These are phyloP conservation scores for Bryum argenteum DNA, from an alignment of 225 moss, liverwort and hornwort genomes.

Conservation along the genomic window DNA sequence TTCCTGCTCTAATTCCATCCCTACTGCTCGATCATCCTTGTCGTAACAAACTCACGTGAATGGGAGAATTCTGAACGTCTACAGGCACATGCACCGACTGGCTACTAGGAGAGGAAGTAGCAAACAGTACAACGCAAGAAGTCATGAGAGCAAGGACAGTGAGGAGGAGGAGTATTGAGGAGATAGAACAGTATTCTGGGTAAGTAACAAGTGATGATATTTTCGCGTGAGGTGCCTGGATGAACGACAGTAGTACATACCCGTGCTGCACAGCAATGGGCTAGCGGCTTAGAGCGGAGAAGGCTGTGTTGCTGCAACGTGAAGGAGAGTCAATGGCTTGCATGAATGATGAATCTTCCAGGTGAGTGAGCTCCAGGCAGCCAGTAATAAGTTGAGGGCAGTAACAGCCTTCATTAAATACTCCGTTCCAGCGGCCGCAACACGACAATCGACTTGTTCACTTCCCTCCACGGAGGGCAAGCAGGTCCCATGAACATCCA, in stretches of 20 bases:
- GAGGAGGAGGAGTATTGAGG: neutral
- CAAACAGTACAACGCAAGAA: neutral
- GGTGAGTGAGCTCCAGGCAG: neutral
- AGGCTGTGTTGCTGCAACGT: neutral
- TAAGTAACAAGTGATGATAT: neutral
- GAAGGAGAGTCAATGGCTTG: neutral
- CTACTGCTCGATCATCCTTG: neutral
- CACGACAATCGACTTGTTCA: neutral
- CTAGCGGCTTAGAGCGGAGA: neutral
- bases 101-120: no score
- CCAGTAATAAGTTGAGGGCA: neutral
- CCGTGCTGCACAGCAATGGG: slow-evolving; percentile 9
- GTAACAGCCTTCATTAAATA: slow-evolving; percentile 14
- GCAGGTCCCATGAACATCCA: no score
- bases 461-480: neutral
- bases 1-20: neutral
- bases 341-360: neutral
- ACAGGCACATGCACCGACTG: neutral
- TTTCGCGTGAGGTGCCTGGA: neutral
- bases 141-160: neutral
- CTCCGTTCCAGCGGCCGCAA: neutral
- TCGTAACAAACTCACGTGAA: neutral
- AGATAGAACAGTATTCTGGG: no score
- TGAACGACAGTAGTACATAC: slow-evolving; percentile 10
- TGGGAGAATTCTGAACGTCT: neutral